Evolutionary conservation across 805 yeast species (phyloP), one percentile per base, ranked within the genome.

Genomic region (Candida lessepsii): DNA sequence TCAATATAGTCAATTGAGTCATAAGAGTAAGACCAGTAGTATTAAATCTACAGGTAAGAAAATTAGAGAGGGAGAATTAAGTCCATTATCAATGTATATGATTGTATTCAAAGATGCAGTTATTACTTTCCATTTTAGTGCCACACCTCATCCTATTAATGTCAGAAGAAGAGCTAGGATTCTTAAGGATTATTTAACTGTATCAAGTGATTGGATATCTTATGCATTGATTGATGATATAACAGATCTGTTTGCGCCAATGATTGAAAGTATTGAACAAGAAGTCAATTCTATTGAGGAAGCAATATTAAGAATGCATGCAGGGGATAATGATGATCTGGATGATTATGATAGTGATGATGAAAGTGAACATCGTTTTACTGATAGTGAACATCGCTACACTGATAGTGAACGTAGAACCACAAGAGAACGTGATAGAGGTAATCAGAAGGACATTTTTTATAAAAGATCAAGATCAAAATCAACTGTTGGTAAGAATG

Each of bases 241-340:
- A 48, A 91, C 97, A 0, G 99, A 93, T 70, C 95, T 95, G 0
- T 93, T 87, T 70, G 98, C 95, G 1, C 99, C 99, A 2, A 80
- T 93, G 83, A 90, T 93, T 47, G 95, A 87, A 43, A 78, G 91
- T 34, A 90, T 93, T 38, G 98, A 93, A 57, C 88, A 82, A 44
- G 99, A 93, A 53, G 98, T 93, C 16, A 88, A 89, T 57, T 75
- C 80, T n/a, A 93, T 93, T 46, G 99, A 93, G 55, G 96, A 91
- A 54, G 85, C 90, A 2, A 91, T 93, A 38, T 67, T 93, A 52
- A 73, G 75, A 41, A 83, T 93, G 91, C 95, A 91, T 58, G 82
- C 89, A 15, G 81, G 83, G 1, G 76, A 69, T 24, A 63, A 72
- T 2, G 73, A 70, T 25, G 66, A 60, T 30, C 70, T 72, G 24